Evolutionary conservation across 1,284 basidiomycete genomes (phyloP), one percentile per base, ranked within the genome.

Genomic region (Anthracocystis setariae): DNA sequence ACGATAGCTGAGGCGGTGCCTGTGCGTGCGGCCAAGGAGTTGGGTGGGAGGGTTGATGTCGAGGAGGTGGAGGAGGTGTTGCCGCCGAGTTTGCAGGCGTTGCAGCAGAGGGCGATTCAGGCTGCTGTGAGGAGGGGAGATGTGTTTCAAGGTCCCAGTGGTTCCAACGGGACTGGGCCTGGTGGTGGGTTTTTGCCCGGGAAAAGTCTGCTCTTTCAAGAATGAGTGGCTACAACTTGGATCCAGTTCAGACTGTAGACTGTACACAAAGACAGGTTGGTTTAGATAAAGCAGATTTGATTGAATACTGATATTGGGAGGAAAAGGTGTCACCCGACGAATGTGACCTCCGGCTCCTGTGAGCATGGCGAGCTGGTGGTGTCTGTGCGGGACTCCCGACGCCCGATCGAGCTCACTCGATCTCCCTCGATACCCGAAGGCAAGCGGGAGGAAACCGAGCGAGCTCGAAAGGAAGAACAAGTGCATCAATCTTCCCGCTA

Each of bases 1-100:
- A 77, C 74, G 17, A 72, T 77, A 21, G 48, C 55, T 1, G 69
- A 77, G 25, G 74, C 74, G 5, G 48, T 58, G 7, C 73, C 74
- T 3, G 74, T 77, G 9, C 23, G 64, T 1, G 64, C 54, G 29
- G 60, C 62, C 0, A 66, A 63, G 38, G 70, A 69, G 42, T 24
- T 64, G 47, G 68, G 68, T 2, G 53, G 53, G 2, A 40, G 53
- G 2, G 57, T 75, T 17, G 43, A 47, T 5, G 73, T 77, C 13
- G 74, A 77, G 32, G 61, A 73, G 3, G 59, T 73, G 5, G 55
- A 75, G 12, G 74, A 77, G 25, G 29, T 46, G 12, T 38, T 77
- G 23, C 74, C 74, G 23, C 73, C 74, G 0, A 58, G 56, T 24
- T 37, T 77, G 38, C 54, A 72, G 44, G 55, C 51, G 32, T 32